phyloP scores from a whole-genome alignment of 805 yeast species.

The Zygosaccharomyces gambellarensis region DNA sequence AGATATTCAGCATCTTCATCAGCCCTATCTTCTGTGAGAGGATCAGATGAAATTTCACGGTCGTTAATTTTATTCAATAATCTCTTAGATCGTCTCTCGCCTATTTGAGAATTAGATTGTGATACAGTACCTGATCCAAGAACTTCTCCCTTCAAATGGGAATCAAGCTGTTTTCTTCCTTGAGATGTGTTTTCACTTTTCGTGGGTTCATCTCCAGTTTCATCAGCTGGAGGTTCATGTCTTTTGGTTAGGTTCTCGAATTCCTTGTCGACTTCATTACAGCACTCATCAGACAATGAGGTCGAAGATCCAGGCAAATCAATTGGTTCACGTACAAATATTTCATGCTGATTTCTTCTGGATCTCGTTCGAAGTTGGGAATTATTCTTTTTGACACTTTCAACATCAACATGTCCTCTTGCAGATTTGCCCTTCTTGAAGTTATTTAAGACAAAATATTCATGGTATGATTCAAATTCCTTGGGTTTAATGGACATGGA shows the following conservation, averaged over 20 bases:
- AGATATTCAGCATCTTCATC: constrained; percentile 8
- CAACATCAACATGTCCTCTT: constrained; percentile 33
- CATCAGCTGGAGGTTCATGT: constrained; percentile 4
- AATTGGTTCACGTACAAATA: constrained; percentile 2
- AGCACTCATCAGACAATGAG: constrained; percentile 8
- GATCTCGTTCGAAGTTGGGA: constrained; percentile 26
- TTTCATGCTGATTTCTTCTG: constrained; percentile 8
- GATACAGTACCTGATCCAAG: constrained; percentile 14
- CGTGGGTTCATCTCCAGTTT: background rate
- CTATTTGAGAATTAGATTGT: constrained; percentile 8
- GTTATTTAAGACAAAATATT: constrained; percentile 25
- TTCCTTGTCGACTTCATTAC: constrained; percentile 10
- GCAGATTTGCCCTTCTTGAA: constrained; percentile 32
- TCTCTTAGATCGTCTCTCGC: constrained; percentile 26
- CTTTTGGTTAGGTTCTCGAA: background rate
- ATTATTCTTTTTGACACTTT: constrained; percentile 26
- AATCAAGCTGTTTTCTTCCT: background rate
- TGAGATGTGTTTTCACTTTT: constrained; percentile 9
- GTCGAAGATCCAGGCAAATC: constrained; percentile 9
- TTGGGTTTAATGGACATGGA: constrained; percentile 18
- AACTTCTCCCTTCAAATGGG: constrained; percentile 10
- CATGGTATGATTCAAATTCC: constrained; percentile 35
- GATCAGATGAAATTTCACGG: constrained; percentile 1
- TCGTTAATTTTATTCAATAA: constrained; percentile 18
- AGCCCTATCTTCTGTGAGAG: constrained; percentile 5